Base-by-base conservation (phyloP, 192 early-diverging fungal genomes). In the Umbelopsis isabellina region DNA sequence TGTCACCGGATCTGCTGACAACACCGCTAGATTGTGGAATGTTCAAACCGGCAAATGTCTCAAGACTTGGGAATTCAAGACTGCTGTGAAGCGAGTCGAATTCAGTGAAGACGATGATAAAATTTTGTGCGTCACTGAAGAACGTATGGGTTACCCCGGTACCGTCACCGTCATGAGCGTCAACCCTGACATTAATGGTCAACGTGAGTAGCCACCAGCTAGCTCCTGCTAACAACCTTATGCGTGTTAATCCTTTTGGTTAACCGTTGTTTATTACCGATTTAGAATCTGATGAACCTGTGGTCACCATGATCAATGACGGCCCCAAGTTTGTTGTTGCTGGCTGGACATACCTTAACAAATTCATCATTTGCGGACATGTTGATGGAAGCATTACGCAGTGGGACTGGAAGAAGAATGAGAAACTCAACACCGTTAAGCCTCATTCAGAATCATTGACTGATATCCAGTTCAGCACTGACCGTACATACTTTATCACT, bases 401-500 rank as follows among this genome's bases (percentile, higher is more conserved):
- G 75, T 96, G 90, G 84, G 92, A 97, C 80, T 91, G 93, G 81
- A 84, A 91, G 82, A 87, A 90, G 78, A 93, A 94, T 52, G 84
- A 90, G 46, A 78, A 82, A 49, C 66, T 92, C 47, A 84, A 88
- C 69, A 80, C 84, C 37, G 80, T 83, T 51, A 86, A 88, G 49
- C 82, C 87, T 11, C 98, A 99, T 75, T 82, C 84, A 1, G 85
- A 67, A 18, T 72, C 83, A 12, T 88, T 99, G 72, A 92, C 94
- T 18, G 98, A 99, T 79, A 79, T 99, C 67, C 98, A 99, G 82
- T 94, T 97, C 85, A 89, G 88, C 47, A 76, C 85, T 44, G 94
- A 97, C 82, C 88, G 91, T 68, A 90, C 91, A 37, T 95, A 94
- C 86, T 97, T 98, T 74, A 97, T 98, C 74, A 96, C 97, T 33